Base-by-base conservation (phyloP, 768 basidiomycete species). In the Leccinum olivaceopallidum region DNA sequence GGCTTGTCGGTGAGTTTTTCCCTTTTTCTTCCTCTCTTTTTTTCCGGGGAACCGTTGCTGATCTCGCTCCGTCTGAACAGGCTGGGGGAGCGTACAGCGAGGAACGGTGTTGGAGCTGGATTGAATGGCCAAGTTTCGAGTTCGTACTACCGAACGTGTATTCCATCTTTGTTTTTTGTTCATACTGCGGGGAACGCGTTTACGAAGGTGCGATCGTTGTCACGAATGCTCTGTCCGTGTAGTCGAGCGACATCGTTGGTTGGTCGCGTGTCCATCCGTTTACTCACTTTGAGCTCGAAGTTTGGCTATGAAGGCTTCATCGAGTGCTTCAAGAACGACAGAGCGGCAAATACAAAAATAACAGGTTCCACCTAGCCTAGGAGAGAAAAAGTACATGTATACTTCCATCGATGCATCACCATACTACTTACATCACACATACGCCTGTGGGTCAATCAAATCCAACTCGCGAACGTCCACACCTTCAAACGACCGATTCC, bases 31-130 rank as follows among this genome's bases (percentile, higher is more conserved):
- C 10, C 2, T 42, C 8, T 42, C 34, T 24, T 24, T 13, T 12
- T 28, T 28, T 28, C 8, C 28, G 7, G 7, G 28, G 24, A 55
- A 18, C 5, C 10, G 10, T 22, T 2, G 28, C 39, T 66, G n/a
- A 69, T n/a, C n/a, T 44, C 42, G 34, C 34, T 36, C 20, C 5
- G 30, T 58, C 13, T 58, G 34, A 47, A 47, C 55, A 84, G 83
- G 83, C 6, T 84, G 83, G 84, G 92, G 92, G 63, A 93, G 90
- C 70, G 90, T 94, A 28, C 90, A 92, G 67, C 85, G 90, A 20
- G 92, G 92, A 56, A 92, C 90, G 20, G 84, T 90, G 62, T 78
- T 93, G 66, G 92, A 94, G 72, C 83, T 91, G 70, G 89, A 91
- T 69, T 90, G 72, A 73, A 20, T 20, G 44, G n/a, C n/a, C 12